Evolutionary conservation across 139 green algal genomes (phyloP).

Genomic region (Coelastrella sp.): DNA sequence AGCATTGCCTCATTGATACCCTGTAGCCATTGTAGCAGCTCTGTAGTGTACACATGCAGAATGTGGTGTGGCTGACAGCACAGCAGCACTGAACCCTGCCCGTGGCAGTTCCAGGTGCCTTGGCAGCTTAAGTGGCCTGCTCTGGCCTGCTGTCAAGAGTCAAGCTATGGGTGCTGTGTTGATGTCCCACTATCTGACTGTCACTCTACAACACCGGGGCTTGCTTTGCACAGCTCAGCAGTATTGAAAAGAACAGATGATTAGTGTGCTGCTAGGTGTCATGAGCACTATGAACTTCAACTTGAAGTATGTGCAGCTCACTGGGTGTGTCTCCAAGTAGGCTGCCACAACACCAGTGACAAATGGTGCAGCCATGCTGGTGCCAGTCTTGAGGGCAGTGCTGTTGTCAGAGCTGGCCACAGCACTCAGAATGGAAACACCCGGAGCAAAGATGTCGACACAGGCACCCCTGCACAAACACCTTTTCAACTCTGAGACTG

Average conservation of each 20-base stretch:
- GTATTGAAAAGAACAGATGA: background rate
- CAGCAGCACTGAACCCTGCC: too few species aligned
- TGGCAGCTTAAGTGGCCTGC: too few species aligned
- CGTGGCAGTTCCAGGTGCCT: too few species aligned
- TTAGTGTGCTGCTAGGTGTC: background rate
- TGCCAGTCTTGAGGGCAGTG: constrained; percentile 63
- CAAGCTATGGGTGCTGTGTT: background rate
- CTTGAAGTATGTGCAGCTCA: constrained; percentile 13
- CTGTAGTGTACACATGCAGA: too few species aligned
- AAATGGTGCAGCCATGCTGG: constrained; percentile 65
- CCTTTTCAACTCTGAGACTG: too few species aligned
- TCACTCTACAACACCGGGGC: background rate
- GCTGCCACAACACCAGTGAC: constrained; percentile 74
- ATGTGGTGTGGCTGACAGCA: too few species aligned
- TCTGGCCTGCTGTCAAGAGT: background rate
- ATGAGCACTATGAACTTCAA: too few species aligned
- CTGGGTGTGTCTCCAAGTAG: constrained; percentile 68
- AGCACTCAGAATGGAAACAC: constrained; percentile 61
- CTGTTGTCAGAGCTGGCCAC: constrained; percentile 46
- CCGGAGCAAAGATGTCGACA: constrained; percentile 75
- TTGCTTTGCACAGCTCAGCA: background rate
- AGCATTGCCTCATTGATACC: too few species aligned
- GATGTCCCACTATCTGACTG: too few species aligned
- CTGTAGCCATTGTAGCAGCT: too few species aligned
- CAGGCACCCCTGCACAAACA: constrained; percentile 62